Conservation (phyloP, 768 basidiomycete species). For the Hericium erinaceus region DNA sequence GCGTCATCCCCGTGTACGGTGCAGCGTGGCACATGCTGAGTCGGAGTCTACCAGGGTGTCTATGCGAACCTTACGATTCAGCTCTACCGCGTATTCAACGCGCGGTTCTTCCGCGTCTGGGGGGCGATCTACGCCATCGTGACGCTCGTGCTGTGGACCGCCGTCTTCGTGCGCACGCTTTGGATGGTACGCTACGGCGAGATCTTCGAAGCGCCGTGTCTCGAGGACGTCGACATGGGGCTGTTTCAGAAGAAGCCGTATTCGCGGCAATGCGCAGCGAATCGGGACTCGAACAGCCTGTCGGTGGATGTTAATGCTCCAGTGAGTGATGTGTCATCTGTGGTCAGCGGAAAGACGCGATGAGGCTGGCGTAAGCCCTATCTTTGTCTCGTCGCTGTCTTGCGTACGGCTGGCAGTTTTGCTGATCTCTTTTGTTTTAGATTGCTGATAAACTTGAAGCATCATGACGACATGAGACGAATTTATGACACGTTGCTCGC, state of each 20-base stretch:
- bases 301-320: not conserved
- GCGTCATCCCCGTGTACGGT: constrained; percentile 14
- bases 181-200: constrained; percentile 23
- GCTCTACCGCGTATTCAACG: constrained; percentile 40
- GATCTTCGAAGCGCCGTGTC: constrained; percentile 36
- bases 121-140: constrained; percentile 45
- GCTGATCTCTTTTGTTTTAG: too few relatives aligned
- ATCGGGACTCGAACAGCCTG: not conserved
- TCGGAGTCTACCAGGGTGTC: constrained; percentile 34
- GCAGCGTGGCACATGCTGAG: not conserved
- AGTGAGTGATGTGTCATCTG: not conserved
- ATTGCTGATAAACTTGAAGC: too few relatives aligned
- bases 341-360: too few relatives aligned
- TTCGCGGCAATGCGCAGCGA: not conserved
- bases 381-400: too few relatives aligned
- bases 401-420: too few relatives aligned
- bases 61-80: constrained; percentile 56
- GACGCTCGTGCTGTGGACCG: constrained; percentile 45
- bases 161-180: constrained; percentile 35
- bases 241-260: not conserved
- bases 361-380: too few relatives aligned
- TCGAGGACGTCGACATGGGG: constrained; percentile 22
- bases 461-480: too few relatives aligned
- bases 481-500: too few relatives aligned
- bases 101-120: constrained; percentile 44